These are phyloP conservation scores for Tulasnella sp. DNA, from an alignment of 768 basidiomycete genomes.

Conservation along the genomic window DNA sequence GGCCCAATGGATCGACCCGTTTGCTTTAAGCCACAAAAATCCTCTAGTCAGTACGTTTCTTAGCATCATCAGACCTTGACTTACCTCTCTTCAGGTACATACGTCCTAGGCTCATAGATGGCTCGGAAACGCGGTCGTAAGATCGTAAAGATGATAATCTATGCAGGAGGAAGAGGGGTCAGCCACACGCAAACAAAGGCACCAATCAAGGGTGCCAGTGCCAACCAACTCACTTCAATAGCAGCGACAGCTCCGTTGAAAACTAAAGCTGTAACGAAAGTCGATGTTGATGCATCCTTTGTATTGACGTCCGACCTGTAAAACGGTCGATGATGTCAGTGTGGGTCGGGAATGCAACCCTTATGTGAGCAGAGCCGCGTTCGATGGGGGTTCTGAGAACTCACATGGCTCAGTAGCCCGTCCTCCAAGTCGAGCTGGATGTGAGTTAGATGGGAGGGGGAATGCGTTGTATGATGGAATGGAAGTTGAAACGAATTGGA, in stretches of 20 bases:
- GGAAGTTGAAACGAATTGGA: no score
- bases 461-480: no score
- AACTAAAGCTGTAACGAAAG: conserved; percentile 76
- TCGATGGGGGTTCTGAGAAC: no score
- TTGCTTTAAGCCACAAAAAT: conserved; percentile 39
- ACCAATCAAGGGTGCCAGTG: no score
- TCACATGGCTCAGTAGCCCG: no score
- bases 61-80: conserved; percentile 25
- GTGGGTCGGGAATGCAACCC: no score
- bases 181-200: not conserved
- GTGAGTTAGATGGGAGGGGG: no score
- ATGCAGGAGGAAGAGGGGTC: conserved; percentile 27
- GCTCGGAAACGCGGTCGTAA: conserved; percentile 75
- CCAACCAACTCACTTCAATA: conserved; percentile 15
- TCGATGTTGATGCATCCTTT: conserved; percentile 53
- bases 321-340: not conserved
- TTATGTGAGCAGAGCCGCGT: no score
- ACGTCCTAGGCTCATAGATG: conserved; percentile 83
- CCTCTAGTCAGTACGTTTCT: conserved; percentile 22
- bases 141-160: conserved; percentile 70
- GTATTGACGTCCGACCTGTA: conserved; percentile 26
- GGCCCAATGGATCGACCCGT: conserved; percentile 45
- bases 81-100: conserved; percentile 39
- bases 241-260: conserved; percentile 52
- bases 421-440: no score